Evolutionary conservation across 306 rosid species (phyloP), one percentile per base, ranked within the genome.

Genomic region (Pyrus betulifolia): DNA sequence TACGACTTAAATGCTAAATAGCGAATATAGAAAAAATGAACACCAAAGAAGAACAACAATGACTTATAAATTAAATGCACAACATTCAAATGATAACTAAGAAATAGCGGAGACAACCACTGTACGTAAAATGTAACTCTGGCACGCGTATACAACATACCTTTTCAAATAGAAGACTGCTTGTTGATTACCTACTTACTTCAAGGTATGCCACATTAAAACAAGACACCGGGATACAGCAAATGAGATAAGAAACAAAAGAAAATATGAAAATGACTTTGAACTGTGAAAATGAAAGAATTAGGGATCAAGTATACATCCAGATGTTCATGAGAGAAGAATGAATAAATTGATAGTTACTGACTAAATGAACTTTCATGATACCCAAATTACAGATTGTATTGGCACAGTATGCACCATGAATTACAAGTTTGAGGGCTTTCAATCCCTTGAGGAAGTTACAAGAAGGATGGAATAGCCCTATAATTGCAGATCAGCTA

Each of bases 331-430:
- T 71, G 80, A 80, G 87, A 59, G 93, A 88, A 92, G 90, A 95
- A 95, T 92, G 91, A 95, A 95, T 88, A 86, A 95, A 95, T 90
- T 84, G 86, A 89, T 86, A 78, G 81, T 92, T 76, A 86, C 87
- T 81, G 88, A 85, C 89, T 84, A 88, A 82, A 86, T 84, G 83
- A 88, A 89, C 85, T 83, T 95, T 80, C 75, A 86, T 83, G 88
- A 83, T 92, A 87, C 90, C 91, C 83, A 89, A 90, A 89, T 90
- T 92, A 94, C 96, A 90, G 84, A 86, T 84, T 84, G 92, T 82
- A 86, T 85, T 49, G 86, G 90, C 88, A 83, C 82, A 80, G 77
- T 74, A 80, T 45, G 90, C 83, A 82, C 89, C 89, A 79, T 85
- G 88, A 87, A 84, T 89, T 89, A 93, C 93, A 88, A 84, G 83